These are phyloP conservation scores for Chrysoporthe puriensis DNA, from an alignment of 2,329 filamentous ascomycete species.

Conservation along the genomic window DNA sequence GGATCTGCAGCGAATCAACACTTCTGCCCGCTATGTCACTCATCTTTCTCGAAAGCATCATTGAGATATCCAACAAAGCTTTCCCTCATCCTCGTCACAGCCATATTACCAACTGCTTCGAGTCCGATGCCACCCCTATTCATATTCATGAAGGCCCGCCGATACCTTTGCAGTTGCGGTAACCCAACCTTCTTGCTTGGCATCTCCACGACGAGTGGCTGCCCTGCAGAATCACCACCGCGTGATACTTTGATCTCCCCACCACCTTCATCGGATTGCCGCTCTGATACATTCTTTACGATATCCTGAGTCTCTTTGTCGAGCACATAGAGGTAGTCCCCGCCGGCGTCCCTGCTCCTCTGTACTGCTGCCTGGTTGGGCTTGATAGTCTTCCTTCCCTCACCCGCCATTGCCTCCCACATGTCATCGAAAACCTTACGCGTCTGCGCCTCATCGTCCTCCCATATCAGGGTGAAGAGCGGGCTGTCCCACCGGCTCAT, in stretches of 20 bases:
- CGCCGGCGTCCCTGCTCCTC: constrained; percentile 62
- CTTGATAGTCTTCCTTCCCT: constrained; percentile 64
- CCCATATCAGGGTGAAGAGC: constrained; percentile 77
- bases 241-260: constrained; percentile 59
- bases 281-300: constrained; percentile 69
- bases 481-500: constrained; percentile 87
- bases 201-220: constrained; percentile 64
- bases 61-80: constrained; percentile 71
- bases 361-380: constrained; percentile 78
- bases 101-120: constrained; percentile 58
- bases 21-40: constrained; percentile 37
- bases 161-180: constrained; percentile 75
- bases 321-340: constrained; percentile 79
- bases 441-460: constrained; percentile 68
- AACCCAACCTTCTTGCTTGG: constrained; percentile 69
- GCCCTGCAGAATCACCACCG: constrained; percentile 35
- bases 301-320: constrained; percentile 80
- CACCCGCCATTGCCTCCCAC: constrained; percentile 75
- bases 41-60: constrained; percentile 64
- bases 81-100: constrained; percentile 59
- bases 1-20: neutral
- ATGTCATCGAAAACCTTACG: constrained; percentile 63
- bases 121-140: constrained; percentile 71
- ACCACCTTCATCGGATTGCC: constrained; percentile 68
- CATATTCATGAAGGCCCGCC: constrained; percentile 76